Evolutionary conservation across 2,329 filamentous ascomycete species (phyloP), one percentile per base, ranked within the genome.

Genomic region (Macrophomina pseudophaseolina): DNA sequence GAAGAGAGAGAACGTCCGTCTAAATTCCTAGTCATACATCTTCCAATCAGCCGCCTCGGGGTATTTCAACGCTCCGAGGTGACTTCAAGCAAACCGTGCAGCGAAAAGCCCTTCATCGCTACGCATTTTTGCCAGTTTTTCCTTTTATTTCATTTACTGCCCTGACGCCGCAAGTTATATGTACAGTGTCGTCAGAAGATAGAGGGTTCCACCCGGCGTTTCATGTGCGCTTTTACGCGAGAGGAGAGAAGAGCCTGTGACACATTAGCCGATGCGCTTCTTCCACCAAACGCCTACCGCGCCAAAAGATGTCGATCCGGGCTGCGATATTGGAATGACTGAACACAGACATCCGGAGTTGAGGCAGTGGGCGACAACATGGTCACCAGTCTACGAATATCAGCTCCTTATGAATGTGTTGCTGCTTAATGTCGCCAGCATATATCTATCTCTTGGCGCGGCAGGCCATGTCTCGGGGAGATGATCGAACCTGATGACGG

Each of bases 401-500:
- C 23, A 23, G 23, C 23, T 23, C 23, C 23, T 23, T 23, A 23
- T 23, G 23, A 2, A 23, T 23, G 23, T 23, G 23, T 23, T 23
- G 23, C 23, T 23, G 23, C 23, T 23, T 2, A 23, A 23, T 23
- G 3, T 23, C 23, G 23, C 23, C 23, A 23, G 23, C 23, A 23
- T 23, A 23, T 23, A 23, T 23, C 23, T 23, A 23, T 23, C 23
- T 23, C 23, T 23, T 23, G 23, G 23, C 23, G 23, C 23, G 23
- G 23, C 23, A 23, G 23, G 23, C 23, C 23, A 23, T 23, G 23
- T 23, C 23, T 23, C 23, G 23, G 23, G 23, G 23, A 23, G 23
- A 23, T 23, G 23, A 11, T 59, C 71, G 64, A 67, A 91, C 89
- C 88, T 88, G 82, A 92, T 90, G 73, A 92, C 79, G 53, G 92